Conservation (phyloP, 495 filamentous ascomycete species). For the Echria macrotheca region DNA sequence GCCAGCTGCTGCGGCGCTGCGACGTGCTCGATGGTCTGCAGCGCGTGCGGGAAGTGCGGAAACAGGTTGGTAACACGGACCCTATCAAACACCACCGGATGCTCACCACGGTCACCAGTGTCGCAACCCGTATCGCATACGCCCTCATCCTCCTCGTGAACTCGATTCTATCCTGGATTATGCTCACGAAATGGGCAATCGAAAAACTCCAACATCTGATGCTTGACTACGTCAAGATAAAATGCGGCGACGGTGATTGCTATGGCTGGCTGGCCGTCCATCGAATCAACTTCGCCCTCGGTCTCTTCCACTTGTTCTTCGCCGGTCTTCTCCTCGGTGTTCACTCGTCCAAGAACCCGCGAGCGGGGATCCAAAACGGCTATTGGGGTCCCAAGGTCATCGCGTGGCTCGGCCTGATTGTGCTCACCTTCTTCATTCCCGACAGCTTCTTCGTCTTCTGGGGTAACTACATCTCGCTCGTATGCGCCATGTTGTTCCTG, state of each 20-base stretch:
- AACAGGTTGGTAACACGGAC: constrained; percentile 61
- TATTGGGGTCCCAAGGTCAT: constrained; percentile 81
- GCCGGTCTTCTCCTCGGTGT: constrained; percentile 83
- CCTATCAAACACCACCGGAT: neutral
- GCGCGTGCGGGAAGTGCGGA: constrained; percentile 90
- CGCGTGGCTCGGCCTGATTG: constrained; percentile 78
- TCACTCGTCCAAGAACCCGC: constrained; percentile 75
- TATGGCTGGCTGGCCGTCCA: constrained; percentile 95
- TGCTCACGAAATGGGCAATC: constrained; percentile 98
- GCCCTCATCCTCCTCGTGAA: constrained; percentile 93
- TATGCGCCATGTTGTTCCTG: constrained; percentile 89
- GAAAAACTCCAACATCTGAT: constrained; percentile 89
- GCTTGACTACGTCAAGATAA: constrained; percentile 90
- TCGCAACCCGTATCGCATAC: constrained; percentile 96
- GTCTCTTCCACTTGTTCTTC: constrained; percentile 84
- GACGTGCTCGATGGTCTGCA: constrained; percentile 90
- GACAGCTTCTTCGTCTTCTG: constrained; percentile 93
- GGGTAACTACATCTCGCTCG: constrained; percentile 87
- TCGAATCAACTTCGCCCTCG: constrained; percentile 94
- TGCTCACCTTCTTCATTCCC: constrained; percentile 91
- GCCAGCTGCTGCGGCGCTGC: constrained; percentile 92
- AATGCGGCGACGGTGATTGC: constrained; percentile 84
- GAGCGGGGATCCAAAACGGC: constrained; percentile 88
- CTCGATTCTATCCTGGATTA: constrained; percentile 95
- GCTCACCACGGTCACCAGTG: constrained; percentile 46